Conservation (phyloP, 2,329 filamentous ascomycete genomes). For the Ceratocystis lukuohia region DNA sequence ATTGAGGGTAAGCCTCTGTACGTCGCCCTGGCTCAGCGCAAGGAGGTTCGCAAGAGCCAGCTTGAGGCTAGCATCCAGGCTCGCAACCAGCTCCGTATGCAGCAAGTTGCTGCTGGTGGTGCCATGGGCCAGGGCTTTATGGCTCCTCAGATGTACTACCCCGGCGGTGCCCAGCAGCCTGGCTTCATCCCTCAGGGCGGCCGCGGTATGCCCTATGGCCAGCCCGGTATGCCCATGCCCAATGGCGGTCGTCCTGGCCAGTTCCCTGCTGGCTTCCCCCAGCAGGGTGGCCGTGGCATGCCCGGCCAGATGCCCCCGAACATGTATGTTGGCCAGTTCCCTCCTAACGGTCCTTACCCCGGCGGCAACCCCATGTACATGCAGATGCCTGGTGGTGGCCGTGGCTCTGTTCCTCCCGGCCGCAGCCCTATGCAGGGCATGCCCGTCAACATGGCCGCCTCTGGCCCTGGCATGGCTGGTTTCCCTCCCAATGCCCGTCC, state of each 20-base stretch:
- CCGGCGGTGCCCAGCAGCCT: slow-evolving; percentile 55
- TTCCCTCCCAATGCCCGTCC: slow-evolving; percentile 44
- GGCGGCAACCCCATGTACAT: slow-evolving; percentile 72
- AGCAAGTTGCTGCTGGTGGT: slow-evolving; percentile 83
- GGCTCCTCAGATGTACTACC: slow-evolving; percentile 89
- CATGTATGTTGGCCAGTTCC: slow-evolving; percentile 73
- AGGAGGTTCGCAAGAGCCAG: slow-evolving; percentile 98
- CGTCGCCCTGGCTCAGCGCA: slow-evolving; percentile 94
- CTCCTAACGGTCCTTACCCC: slow-evolving; percentile 59
- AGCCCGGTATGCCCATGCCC: slow-evolving; percentile 54
- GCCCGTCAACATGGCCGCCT: slow-evolving; percentile 47
- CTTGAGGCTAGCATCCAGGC: slow-evolving; percentile 98
- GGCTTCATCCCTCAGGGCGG: slow-evolving; percentile 52
- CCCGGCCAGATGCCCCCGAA: slow-evolving; percentile 78
- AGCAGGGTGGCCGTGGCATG: slow-evolving; percentile 75
- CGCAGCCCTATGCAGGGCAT: slow-evolving; percentile 64
- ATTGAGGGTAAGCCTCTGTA: slow-evolving; percentile 92
- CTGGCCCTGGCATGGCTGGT: slow-evolving; percentile 40
- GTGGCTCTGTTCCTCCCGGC: slow-evolving; percentile 49
- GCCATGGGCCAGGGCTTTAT: slow-evolving; percentile 82
- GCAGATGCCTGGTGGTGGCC: slow-evolving; percentile 57
- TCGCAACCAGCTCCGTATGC: slow-evolving; percentile 95
- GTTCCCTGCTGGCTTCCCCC: slow-evolving; percentile 69
- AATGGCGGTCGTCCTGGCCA: slow-evolving; percentile 75
- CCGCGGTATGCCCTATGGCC: slow-evolving; percentile 52